Evolutionary conservation across 192 early-diverging fungal species (phyloP), one percentile per base, ranked within the genome.

Genomic region (Blastocladiella britannica): DNA sequence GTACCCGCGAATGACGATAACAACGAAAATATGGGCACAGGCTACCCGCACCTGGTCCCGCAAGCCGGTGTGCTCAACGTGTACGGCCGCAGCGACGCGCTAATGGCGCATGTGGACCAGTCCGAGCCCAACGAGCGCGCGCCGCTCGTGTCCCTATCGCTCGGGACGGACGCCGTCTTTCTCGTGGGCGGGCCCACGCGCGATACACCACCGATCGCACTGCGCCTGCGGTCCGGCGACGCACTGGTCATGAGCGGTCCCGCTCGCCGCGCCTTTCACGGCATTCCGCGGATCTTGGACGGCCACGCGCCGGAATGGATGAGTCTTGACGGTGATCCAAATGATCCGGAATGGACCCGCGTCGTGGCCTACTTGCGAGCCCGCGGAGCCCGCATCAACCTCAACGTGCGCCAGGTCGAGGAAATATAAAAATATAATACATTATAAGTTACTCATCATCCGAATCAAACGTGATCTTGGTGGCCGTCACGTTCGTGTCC

Each of bases 51-150:
- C 31, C 31, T 15, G 9, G 31, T 18, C 9, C 9, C 31, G 31
- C 31, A 97, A 63, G 93, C 90, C 4, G 94, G 91, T 3, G 88
- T 97, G 0, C 63, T 97, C 28, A 97, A 97, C 66, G 93, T 85
- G 61, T 97, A 97, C 62, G 81, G 85, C 30, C 67, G 76, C 52
- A 72, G 77, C 25, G 84, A 92, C 58, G 69, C 82, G 4, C 70
- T 97, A 62, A 92, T 86, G 69, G 90, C 79, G 7, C 94, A 97
- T 67, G 89, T 93, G 28, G 94, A 97, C 65, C 72, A 78, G 52
- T 91, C 86, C 37, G 94, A 97, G 61, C 56, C 80, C 23, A 88
- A 87, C 63, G 84, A 80, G 72, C 75, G 80, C 31, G 84, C 85
- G 1, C 88, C 92, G 4, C 65, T 95, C 26, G 77, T 91, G n/a